Evolutionary conservation across 106 monocot genomes (phyloP).

Genomic region (Vanilla planifolia): DNA sequence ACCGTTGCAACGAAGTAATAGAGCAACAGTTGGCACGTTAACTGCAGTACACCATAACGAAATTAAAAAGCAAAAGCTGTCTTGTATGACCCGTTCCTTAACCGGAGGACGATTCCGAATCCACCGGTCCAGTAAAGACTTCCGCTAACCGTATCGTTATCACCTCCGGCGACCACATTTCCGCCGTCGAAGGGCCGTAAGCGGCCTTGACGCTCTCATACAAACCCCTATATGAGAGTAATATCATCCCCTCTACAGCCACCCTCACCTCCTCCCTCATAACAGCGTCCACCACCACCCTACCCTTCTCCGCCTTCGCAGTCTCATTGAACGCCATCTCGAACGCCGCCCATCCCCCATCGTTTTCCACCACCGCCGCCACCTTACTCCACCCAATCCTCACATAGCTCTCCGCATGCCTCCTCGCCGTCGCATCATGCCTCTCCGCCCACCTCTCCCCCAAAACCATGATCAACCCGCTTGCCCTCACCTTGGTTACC

Average conservation of each 20-base stretch:
- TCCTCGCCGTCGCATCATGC: conserved; percentile 14
- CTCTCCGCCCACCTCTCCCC: conserved; percentile 26
- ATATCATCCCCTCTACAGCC: conserved; percentile 5
- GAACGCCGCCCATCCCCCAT: not conserved
- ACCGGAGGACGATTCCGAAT: not conserved
- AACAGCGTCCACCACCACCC: conserved; percentile 16
- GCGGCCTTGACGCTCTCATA: not conserved
- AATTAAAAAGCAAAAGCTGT: too few relatives aligned
- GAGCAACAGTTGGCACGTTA: too few relatives aligned
- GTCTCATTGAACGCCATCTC: conserved; percentile 9
- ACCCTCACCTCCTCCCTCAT: conserved; percentile 17
- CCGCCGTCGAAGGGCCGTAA: not conserved
- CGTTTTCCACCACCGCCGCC: not conserved
- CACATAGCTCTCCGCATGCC: conserved; percentile 15
- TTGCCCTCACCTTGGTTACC: conserved; percentile 27
- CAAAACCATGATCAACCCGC: conserved; percentile 16
- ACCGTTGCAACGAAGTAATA: too few relatives aligned
- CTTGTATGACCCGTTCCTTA: too few relatives aligned
- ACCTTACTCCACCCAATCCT: conserved; percentile 9
- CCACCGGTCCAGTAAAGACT: conserved; percentile 11
- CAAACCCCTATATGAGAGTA: conserved; percentile 9
- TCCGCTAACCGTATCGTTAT: not conserved
- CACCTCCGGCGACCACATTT: conserved; percentile 3
- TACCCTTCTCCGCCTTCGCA: conserved; percentile 1
- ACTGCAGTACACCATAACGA: too few relatives aligned